phyloP scores from a whole-genome alignment of 2,329 filamentous ascomycete genomes.

The Monosporascus sp. region DNA sequence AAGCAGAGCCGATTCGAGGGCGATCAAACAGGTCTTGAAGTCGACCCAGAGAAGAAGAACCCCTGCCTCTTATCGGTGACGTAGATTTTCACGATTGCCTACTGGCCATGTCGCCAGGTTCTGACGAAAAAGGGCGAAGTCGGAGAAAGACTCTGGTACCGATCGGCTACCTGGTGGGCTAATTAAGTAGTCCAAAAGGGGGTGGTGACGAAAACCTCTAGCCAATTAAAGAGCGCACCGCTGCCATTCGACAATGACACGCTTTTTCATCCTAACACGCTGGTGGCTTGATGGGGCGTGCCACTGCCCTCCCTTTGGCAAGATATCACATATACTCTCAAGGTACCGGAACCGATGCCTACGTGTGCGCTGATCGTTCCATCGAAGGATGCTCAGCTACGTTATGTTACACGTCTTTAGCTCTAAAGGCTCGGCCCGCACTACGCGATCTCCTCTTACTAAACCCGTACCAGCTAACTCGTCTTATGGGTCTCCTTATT shows the following conservation, averaged over 20 bases:
- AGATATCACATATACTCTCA: background rate
- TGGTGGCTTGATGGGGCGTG: too few species aligned
- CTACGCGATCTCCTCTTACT: background rate
- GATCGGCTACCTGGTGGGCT: too few species aligned
- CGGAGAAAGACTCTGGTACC: too few species aligned
- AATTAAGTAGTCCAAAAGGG: too few species aligned
- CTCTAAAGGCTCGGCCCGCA: background rate
- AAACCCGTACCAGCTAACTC: background rate
- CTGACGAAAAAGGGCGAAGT: background rate
- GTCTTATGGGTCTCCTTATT: background rate
- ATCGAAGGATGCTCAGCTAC: background rate
- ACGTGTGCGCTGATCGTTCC: background rate
- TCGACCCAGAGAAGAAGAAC: background rate
- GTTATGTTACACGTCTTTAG: background rate
- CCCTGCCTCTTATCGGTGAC: background rate
- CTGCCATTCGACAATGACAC: too few species aligned
- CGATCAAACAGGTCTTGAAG: conserved; percentile 16
- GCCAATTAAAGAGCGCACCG: too few species aligned
- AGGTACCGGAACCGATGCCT: background rate
- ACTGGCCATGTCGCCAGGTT: background rate
- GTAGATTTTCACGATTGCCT: background rate
- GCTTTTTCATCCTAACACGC: too few species aligned
- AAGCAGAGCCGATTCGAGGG: background rate
- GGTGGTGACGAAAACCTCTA: too few species aligned
- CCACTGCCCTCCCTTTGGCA: too few species aligned